Evolutionary conservation across 441 rosid genomes (phyloP), one percentile per base, ranked within the genome.

Genomic region (Pelargonium myrrhifolium): DNA sequence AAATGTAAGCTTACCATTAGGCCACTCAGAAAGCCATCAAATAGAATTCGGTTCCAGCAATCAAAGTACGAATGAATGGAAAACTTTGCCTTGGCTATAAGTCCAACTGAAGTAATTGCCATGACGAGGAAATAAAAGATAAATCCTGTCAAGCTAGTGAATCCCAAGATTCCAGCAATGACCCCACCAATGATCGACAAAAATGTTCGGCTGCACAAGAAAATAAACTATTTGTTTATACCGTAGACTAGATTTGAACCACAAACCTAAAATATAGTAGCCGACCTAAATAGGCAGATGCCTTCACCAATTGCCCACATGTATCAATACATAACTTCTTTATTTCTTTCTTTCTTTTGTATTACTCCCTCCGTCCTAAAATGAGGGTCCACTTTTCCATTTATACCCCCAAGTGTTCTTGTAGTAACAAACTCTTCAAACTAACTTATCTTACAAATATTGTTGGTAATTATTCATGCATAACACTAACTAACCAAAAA

Each of bases 181-280:
- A 85, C 96, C 43, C 99, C 97, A 62, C 91, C 97, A 1, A 87
- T 85, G 77, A 94, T 89, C 11, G 97, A 94, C 80, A 94, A 77
- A 76, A 94, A 94, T 15, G 98, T 94, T 45, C 97, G 97, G 82
- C 98, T 94, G 83, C 90, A 86, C 39, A 64, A 43, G 26, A 71
- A 72, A 59, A 74, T 9, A 39, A 40, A 62, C 6, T 8, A 14
- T 18, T 49, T 49, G 15, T 49, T 14, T n/a, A 49, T 49, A 15
- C 15, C 9, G 56, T n/a, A 3, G 37, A 31, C 37, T 31, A 31
- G 6, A 31, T 4, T 31, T 8, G 17, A 15, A 49, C 56, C 56
- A 15, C 21, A 15, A 0, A 49, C 18, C 56, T 49, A 6, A 49
- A 4, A 49, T 1, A 49, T 18, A n/a, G 20, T 14, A 49, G 56